Evolutionary conservation across 2,329 filamentous ascomycete genomes (phyloP).

Genomic region (Colletotrichum horii): DNA sequence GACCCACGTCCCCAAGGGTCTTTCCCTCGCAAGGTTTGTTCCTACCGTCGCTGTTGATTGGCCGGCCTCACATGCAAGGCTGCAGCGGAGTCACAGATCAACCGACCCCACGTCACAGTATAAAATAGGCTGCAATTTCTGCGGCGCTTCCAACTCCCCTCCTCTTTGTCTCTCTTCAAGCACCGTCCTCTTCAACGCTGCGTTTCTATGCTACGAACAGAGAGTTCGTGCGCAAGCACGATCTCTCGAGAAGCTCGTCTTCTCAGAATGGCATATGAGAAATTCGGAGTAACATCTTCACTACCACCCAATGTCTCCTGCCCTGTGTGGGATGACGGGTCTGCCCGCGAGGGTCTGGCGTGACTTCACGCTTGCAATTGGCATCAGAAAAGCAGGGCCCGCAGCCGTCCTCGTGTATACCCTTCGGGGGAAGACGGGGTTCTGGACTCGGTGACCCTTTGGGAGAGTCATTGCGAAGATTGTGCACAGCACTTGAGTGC

Average conservation of each 20-base stretch:
- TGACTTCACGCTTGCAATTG: slow-evolving; percentile 82
- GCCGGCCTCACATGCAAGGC: slow-evolving; percentile 21
- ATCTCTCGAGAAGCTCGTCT: slow-evolving; percentile 3
- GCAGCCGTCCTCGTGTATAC: slow-evolving; percentile 30
- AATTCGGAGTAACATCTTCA: slow-evolving; percentile 98
- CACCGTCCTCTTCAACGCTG: slow-evolving; percentile 89
- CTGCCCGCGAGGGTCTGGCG: slow-evolving; percentile 89
- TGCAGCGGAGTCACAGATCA: slow-evolving; percentile 9
- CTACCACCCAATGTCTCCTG: slow-evolving; percentile 45
- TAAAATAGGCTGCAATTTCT: slow-evolving; percentile 7
- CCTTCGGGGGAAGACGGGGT: slow-evolving; percentile 33
- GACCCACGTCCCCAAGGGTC: not conserved
- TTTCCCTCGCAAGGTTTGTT: not conserved
- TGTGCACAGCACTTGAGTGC: slow-evolving; percentile 90
- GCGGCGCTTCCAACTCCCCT: not conserved
- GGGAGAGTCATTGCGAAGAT: slow-evolving; percentile 94
- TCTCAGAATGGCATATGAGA: slow-evolving; percentile 78
- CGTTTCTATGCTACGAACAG: slow-evolving; percentile 93
- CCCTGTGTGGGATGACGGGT: slow-evolving; percentile 49
- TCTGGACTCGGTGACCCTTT: slow-evolving; percentile 61
- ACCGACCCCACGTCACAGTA: slow-evolving; percentile 13
- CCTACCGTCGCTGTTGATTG: not conserved
- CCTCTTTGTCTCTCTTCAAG: slow-evolving; percentile 53
- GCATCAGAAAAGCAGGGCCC: slow-evolving; percentile 89
- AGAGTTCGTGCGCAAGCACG: slow-evolving; percentile 46